phyloP scores from a whole-genome alignment of 2,329 filamentous ascomycete genomes.

The Fonsecaea nubica region DNA sequence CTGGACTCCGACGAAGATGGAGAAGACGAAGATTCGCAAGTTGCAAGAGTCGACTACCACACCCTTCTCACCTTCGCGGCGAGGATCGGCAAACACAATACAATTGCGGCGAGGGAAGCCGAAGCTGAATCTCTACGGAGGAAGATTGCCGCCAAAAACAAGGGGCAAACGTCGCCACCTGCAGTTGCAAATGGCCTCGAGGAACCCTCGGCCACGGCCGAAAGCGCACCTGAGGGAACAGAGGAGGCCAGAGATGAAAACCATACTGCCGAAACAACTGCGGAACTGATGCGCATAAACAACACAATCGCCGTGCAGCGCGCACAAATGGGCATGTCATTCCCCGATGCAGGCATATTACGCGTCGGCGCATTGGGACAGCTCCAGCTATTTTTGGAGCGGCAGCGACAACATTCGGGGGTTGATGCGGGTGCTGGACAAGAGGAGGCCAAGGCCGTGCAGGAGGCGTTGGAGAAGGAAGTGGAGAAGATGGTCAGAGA shows the following conservation, averaged over 20 bases:
- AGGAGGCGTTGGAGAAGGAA: slow-evolving; percentile 51
- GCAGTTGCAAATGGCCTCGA: background rate
- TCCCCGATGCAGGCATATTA: slow-evolving; percentile 53
- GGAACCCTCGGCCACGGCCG: background rate
- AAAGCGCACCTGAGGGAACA: slow-evolving; percentile 7
- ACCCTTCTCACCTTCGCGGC: slow-evolving; percentile 54
- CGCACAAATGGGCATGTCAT: slow-evolving; percentile 53
- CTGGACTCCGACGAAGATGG: slow-evolving; percentile 38
- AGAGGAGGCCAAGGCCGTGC: slow-evolving; percentile 56
- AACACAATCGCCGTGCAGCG: slow-evolving; percentile 45
- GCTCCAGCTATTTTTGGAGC: slow-evolving; percentile 50
- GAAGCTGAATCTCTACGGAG: slow-evolving; percentile 42
- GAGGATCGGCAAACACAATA: slow-evolving; percentile 56
- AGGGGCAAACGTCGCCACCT: background rate
- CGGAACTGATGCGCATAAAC: slow-evolving; percentile 43
- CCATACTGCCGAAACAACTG: slow-evolving; percentile 27
- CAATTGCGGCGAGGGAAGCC: slow-evolving; percentile 52
- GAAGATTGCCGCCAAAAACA: slow-evolving; percentile 31
- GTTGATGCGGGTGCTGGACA: slow-evolving; percentile 34
- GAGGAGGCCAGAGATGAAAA: slow-evolving; percentile 11
- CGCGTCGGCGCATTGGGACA: slow-evolving; percentile 55
- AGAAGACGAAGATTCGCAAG: slow-evolving; percentile 39
- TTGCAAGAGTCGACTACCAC: slow-evolving; percentile 51
- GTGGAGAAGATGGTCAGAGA: slow-evolving; percentile 57
- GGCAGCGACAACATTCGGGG: slow-evolving; percentile 58